Base-by-base conservation (phyloP, 1,139 yeast genomes). In the Blastobotrys apis region DNA sequence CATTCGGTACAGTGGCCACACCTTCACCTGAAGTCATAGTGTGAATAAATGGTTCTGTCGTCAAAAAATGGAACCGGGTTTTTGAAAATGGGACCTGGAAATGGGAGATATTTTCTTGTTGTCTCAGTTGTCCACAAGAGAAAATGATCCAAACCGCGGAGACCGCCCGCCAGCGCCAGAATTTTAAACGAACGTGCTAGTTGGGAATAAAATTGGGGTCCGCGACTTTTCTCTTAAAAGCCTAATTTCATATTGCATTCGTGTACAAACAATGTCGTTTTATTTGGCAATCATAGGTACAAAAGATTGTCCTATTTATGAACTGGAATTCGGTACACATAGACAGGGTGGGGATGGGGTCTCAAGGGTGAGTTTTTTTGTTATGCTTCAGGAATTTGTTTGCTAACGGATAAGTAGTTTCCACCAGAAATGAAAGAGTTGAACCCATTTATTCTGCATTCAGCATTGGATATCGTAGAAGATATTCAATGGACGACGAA, bases 261-360 rank as follows among this genome's bases (percentile, higher is more conserved):
- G n/a, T n/a, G n/a, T n/a, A n/a, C n/a, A n/a, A n/a, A n/a, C n/a
- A n/a, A 78, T 78, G 79, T 83, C 95, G 27, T 87, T 84, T 68
- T 88, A 88, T 65, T 79, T 94, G 58, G 84, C 94, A 13, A 83
- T 92, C 42, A 77, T 92, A 35, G 97, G 97, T 17, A 83, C 94
- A 1, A 75, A 78, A 37, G 98, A 92, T 62, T 78, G 78, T 50
- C 96, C 97, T 0, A 63, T 94, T 3, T 92, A 88, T 58, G 96
- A 88, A 60, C 73, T 88, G 9, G 97, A 88, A 60, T 83, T 92
- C 50, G 85, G 94, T 2, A 79, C 94, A 0, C 78, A 75, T 64
- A 78, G 83, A 44, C 78, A 71, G 51, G 75, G 77, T 22, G 80
- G 72, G 49, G 92, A 69, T 63, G 95, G 80, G 17, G 69, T 65